Conservation (phyloP, 352 stramenopile species). For the Pythium phragmiticola region DNA sequence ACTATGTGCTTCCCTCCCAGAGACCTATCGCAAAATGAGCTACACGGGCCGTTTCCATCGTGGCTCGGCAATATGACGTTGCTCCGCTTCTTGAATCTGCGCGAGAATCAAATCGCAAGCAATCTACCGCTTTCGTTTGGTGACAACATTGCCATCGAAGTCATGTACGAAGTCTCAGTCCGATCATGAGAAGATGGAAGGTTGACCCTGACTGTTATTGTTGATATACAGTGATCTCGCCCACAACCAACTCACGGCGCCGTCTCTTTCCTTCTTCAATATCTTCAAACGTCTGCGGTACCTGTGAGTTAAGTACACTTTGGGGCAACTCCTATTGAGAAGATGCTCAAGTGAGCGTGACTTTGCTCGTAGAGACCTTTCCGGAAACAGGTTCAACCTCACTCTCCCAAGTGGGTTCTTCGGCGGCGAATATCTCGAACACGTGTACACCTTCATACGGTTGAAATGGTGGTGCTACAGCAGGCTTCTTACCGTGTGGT, state of each 20-base stretch:
- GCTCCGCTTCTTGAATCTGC: constrained; percentile 61
- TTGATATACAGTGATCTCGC: constrained; percentile 14
- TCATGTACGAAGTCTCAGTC: constrained; percentile 36
- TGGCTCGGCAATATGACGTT: constrained; percentile 68
- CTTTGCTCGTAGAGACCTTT: constrained; percentile 38
- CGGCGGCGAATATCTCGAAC: constrained; percentile 42
- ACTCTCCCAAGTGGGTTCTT: constrained; percentile 41
- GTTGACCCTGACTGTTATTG: background rate
- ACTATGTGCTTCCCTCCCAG: background rate
- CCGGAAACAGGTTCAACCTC: constrained; percentile 41
- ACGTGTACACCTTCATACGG: constrained; percentile 37
- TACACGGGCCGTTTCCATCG: constrained; percentile 49
- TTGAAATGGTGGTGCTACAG: background rate
- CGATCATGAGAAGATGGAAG: too few species aligned
- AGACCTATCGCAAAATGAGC: constrained; percentile 52
- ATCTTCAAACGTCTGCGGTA: constrained; percentile 25
- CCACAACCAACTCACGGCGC: constrained; percentile 17
- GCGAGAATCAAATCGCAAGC: constrained; percentile 42
- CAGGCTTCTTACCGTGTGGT: background rate
- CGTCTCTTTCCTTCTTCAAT: constrained; percentile 25
- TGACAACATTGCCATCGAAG: constrained; percentile 59
- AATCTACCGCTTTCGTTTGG: constrained; percentile 48
- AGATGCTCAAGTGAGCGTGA: background rate
- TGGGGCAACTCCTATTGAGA: background rate
- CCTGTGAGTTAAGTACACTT: constrained; percentile 9